Conservation (phyloP, 139 green algal species). For the Chlamydomonas sp. region DNA sequence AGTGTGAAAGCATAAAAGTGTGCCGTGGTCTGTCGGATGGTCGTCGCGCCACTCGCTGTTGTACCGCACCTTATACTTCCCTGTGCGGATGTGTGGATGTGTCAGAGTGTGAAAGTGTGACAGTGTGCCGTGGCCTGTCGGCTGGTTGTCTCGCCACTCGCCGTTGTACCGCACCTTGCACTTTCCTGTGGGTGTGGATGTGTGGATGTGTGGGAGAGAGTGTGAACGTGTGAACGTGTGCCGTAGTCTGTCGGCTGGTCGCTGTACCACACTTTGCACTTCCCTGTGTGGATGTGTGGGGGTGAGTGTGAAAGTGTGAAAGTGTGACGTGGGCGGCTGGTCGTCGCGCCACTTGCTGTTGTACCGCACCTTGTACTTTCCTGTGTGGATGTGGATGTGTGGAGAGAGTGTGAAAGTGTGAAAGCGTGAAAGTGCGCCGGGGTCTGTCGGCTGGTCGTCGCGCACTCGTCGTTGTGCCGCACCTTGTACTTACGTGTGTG, state of each 20-base stretch:
- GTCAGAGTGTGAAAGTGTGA: not conserved
- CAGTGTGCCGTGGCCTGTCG: constrained; percentile 15
- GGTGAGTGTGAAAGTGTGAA: not conserved
- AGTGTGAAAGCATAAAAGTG: constrained; percentile 5
- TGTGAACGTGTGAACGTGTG: not conserved
- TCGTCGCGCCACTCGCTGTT: constrained; percentile 53
- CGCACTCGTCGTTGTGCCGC: constrained; percentile 54
- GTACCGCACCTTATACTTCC: constrained; percentile 60
- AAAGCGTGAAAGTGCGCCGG: not conserved
- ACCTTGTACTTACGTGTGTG: constrained; percentile 52
- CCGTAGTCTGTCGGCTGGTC: constrained; percentile 31
- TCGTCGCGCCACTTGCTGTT: constrained; percentile 53
- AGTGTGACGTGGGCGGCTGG: constrained; percentile 19
- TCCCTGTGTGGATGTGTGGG: too few relatives aligned
- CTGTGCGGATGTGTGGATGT: too few relatives aligned
- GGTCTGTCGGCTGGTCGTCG: constrained; percentile 34
- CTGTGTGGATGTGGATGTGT: too few relatives aligned
- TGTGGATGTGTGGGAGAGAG: not conserved
- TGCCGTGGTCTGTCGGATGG: constrained; percentile 20
- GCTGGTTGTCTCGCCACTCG: constrained; percentile 46
- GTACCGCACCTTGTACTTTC: constrained; percentile 60
- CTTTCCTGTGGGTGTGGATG: too few relatives aligned
- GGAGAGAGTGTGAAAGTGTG: not conserved
- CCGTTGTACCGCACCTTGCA: constrained; percentile 60
- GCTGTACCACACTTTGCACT: constrained; percentile 57